These are phyloP conservation scores for Scleroderma citrinum DNA, from an alignment of 768 basidiomycete genomes.

Conservation along the genomic window DNA sequence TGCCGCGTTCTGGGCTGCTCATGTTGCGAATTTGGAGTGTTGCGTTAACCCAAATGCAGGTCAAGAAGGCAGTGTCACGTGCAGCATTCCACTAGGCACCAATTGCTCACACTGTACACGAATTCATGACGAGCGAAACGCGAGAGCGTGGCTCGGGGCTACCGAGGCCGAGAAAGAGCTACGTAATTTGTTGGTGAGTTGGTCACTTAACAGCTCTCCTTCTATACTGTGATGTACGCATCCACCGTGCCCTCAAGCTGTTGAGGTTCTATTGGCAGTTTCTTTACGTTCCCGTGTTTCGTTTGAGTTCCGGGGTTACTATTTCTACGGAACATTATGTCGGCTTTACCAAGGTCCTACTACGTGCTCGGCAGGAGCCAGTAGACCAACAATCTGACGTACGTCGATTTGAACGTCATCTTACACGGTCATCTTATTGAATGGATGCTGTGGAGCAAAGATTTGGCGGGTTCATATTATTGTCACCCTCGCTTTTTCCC, in stretches of 20 bases:
- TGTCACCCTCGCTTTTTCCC: constrained; percentile 17
- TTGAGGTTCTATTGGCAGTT: background rate
- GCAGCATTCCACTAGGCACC: background rate
- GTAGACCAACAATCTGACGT: constrained; percentile 3
- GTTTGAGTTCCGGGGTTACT: constrained; percentile 7
- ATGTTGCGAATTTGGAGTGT: constrained; percentile 12
- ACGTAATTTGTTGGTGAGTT: constrained; percentile 22
- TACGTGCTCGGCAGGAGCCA: constrained; percentile 6
- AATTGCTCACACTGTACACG: constrained; percentile 16
- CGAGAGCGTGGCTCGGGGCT: constrained; percentile 27
- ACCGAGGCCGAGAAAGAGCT: constrained; percentile 28
- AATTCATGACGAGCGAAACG: constrained; percentile 24
- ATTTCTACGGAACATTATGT: constrained; percentile 1
- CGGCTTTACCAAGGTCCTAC: constrained; percentile 9
- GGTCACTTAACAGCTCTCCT: background rate
- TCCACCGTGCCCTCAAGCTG: background rate
- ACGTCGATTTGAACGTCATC: constrained; percentile 5
- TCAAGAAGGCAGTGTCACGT: background rate
- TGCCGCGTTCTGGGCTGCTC: constrained; percentile 54
- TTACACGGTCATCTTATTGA: background rate
- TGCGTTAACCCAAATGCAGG: constrained; percentile 8
- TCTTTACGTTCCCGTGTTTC: background rate
- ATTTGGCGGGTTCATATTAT: constrained; percentile 12
- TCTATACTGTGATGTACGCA: background rate
- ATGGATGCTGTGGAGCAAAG: constrained; percentile 7